Base-by-base conservation (phyloP, 371 early-diverging fungal species). In the Mortierella sp. region DNA sequence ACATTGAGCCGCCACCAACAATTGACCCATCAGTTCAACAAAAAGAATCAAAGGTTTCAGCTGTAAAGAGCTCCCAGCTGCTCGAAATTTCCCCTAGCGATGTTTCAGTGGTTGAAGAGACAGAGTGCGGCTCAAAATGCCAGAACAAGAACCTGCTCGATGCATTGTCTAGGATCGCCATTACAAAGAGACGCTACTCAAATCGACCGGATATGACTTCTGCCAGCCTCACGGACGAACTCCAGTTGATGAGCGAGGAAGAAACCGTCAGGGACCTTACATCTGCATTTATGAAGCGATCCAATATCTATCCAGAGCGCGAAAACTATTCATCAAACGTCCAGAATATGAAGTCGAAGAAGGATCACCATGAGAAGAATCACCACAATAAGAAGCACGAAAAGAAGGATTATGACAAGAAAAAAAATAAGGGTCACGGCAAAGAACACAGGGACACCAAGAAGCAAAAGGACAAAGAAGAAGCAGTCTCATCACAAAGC, bases 181-280 rank as follows among this genome's bases (percentile, higher is more conserved):
- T 64, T 15, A 31, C 67, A 45, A 79, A 74, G 26, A 57, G 68
- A 42, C 80, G 80, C 19, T 79, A 79, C 53, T 69, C 80, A 0
- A 42, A 13, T 12, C 66, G 78, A 32, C 7, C 34, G 8, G 53
- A 42, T 6, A n/a, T 37, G 3, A 34, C 59, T 35, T 19, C 29
- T 9, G 12, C 2, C 22, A 19, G 37, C 7, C 34, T 37, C 49
- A 8, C 34, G n/a, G 43, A 42, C 1, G 35, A 47, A 29, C 6
- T 54, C 28, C 67, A 23, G 29, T 22, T 70, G 47, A 15, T 35
- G 22, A 53, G 19, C 8, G 80, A 79, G 29, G 74, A 74, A 28
- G 26, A 10, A 2, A 51, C 23, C 26, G 31, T 72, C 51, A 47
- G 66, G 5, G 61, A 78, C 17, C 69, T 65, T 26, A 32, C 70